A percentile compares a stretch with the other conserved stretches of the same genome.
These are phyloP conservation scores for Abrus pulchellus DNA, from an alignment of 306 rosid species.

Conservation along the genomic window DNA sequence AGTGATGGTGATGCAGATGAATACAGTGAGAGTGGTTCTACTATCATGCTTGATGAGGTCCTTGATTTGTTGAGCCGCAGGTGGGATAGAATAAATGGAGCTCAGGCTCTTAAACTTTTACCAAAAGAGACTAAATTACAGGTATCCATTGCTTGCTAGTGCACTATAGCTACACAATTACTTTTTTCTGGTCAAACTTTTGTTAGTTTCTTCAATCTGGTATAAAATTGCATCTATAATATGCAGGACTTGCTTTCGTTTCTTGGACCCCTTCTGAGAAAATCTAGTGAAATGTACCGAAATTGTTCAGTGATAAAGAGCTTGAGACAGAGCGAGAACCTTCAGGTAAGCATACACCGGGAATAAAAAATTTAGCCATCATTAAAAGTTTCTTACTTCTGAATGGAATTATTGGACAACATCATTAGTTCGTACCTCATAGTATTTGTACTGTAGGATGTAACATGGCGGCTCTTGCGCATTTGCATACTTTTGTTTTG, in stretches of 20 bases:
- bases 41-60: constrained; percentile 89
- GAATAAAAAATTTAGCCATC: constrained; percentile 14
- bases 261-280: constrained; percentile 92
- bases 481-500: too few relatives aligned
- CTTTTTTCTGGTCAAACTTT: constrained; percentile 20
- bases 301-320: constrained; percentile 88
- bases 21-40: constrained; percentile 65
- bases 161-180: constrained; percentile 2
- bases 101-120: constrained; percentile 93
- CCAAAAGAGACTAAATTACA: constrained; percentile 94
- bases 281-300: constrained; percentile 92
- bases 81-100: constrained; percentile 97
- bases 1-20: constrained; percentile 94
- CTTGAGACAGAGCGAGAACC: constrained; percentile 91
- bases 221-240: constrained; percentile 45
- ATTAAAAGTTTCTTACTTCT: not conserved
- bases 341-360: constrained; percentile 74
- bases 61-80: constrained; percentile 90
- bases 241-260: constrained; percentile 91
- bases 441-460: too few relatives aligned
- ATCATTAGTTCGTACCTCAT: not conserved
- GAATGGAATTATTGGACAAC: constrained; percentile 16
- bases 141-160: constrained; percentile 62
- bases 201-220: constrained; percentile 39
- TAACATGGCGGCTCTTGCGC: too few relatives aligned